phyloP scores from a whole-genome alignment of 2,329 filamentous ascomycete species.

The Zelopaecilomyces penicillatus region DNA sequence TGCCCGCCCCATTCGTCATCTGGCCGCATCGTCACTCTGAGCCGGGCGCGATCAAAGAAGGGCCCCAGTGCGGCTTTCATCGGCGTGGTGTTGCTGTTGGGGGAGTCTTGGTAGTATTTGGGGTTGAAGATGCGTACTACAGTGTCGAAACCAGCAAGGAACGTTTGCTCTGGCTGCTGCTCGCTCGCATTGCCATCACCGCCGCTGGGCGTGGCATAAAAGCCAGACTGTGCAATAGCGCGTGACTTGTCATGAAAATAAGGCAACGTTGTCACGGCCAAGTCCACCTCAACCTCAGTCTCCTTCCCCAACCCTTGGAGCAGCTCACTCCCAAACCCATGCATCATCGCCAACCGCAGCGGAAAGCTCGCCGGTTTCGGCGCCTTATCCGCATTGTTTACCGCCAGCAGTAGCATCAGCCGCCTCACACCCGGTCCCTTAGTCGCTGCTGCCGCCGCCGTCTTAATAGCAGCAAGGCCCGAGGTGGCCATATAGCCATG shows the following conservation, averaged over 20 bases:
- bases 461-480: conserved; percentile 24
- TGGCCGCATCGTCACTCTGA: conserved; percentile 57
- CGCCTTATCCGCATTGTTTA: conserved; percentile 59
- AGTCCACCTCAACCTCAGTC: conserved; percentile 40
- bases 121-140: conserved; percentile 62
- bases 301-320: conserved; percentile 16
- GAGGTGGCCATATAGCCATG: conserved; percentile 50
- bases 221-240: conserved; percentile 42
- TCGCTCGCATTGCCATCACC: conserved; percentile 1
- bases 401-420: conserved; percentile 52
- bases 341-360: conserved; percentile 64
- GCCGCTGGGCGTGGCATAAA: conserved; percentile 24
- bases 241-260: conserved; percentile 66
- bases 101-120: conserved; percentile 52
- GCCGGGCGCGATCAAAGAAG: conserved; percentile 53
- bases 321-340: conserved; percentile 53
- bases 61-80: conserved; percentile 50
- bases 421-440: conserved; percentile 18
- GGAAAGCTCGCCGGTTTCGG: conserved; percentile 60
- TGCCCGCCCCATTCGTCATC: conserved; percentile 49
- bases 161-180: conserved; percentile 45
- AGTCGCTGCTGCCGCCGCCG: conserved; percentile 10
- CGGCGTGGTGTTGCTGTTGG: not conserved
- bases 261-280: conserved; percentile 62
- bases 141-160: conserved; percentile 70